Evolutionary conservation across 2,329 filamentous ascomycete species (phyloP).

Genomic region (Cadophora gregata): DNA sequence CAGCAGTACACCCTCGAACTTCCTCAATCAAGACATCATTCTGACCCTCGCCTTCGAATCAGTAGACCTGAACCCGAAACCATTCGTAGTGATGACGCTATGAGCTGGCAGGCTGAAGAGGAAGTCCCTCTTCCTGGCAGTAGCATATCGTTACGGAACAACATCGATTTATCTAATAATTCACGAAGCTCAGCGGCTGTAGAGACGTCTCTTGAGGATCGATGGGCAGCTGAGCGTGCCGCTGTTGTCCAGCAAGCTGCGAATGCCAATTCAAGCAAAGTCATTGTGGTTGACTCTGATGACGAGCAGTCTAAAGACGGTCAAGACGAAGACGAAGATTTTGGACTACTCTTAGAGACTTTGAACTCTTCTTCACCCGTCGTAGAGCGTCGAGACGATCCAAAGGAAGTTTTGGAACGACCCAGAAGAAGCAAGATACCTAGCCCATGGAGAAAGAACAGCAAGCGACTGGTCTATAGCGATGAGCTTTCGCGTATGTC

Average conservation of each 20-base stretch:
- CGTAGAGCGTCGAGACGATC: constrained; percentile 24
- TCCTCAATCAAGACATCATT: constrained; percentile 25
- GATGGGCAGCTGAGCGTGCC: constrained; percentile 38
- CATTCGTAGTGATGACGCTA: constrained; percentile 36
- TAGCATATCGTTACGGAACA: constrained; percentile 18
- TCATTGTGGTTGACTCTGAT: constrained; percentile 40
- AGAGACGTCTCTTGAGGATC: constrained; percentile 28
- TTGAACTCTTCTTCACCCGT: constrained; percentile 43
- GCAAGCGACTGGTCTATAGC: constrained; percentile 41
- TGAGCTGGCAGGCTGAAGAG: constrained; percentile 42
- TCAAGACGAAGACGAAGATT: constrained; percentile 40
- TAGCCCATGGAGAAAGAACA: constrained; percentile 44
- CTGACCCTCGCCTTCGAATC: constrained; percentile 29
- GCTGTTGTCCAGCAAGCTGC: constrained; percentile 37
- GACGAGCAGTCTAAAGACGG: constrained; percentile 22
- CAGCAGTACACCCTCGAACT: constrained; percentile 36
- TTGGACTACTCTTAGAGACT: constrained; percentile 43
- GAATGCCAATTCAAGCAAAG: constrained; percentile 30
- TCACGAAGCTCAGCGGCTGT: background rate
- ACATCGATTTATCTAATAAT: constrained; percentile 14
- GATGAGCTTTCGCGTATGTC: constrained; percentile 40
- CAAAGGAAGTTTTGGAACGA: constrained; percentile 33
- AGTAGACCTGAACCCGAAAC: constrained; percentile 25
- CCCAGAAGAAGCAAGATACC: constrained; percentile 42
- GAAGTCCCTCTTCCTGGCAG: constrained; percentile 24